Percentiles rank a stretch among this genome's conserved stretches.
Conservation (phyloP, 495 filamentous ascomycete species). For the Aspergillus leporis region DNA sequence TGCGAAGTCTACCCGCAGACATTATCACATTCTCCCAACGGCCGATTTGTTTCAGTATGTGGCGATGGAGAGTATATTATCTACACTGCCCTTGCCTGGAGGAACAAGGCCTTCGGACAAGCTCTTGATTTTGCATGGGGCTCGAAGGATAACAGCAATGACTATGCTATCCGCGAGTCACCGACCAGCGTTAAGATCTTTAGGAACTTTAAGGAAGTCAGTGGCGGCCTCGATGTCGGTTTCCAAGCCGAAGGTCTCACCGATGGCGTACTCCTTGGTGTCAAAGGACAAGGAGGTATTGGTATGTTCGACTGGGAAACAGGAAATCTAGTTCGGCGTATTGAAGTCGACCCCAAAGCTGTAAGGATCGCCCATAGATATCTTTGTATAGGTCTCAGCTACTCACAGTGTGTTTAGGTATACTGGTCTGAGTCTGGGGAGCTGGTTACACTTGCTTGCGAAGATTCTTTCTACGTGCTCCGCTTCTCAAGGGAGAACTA, state of each 20-base stretch:
- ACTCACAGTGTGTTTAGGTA: slow-evolving; percentile 52
- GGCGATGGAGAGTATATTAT: slow-evolving; percentile 98
- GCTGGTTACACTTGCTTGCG: slow-evolving; percentile 87
- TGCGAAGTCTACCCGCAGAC: slow-evolving; percentile 97
- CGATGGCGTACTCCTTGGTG: slow-evolving; percentile 89
- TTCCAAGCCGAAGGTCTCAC: slow-evolving; percentile 93
- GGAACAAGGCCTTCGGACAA: slow-evolving; percentile 95
- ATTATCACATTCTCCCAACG: slow-evolving; percentile 92
- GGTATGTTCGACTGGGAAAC: slow-evolving; percentile 96
- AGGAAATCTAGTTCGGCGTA: slow-evolving; percentile 83
- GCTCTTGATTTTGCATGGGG: slow-evolving; percentile 98
- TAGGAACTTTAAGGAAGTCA: slow-evolving; percentile 95
- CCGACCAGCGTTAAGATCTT: slow-evolving; percentile 92
- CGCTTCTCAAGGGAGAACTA: slow-evolving; percentile 89
- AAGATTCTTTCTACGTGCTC: slow-evolving; percentile 93
- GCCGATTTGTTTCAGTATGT: slow-evolving; percentile 94
- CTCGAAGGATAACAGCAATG: slow-evolving; percentile 96
- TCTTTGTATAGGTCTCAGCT: not conserved
- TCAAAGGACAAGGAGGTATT: slow-evolving; percentile 91
- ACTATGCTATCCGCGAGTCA: slow-evolving; percentile 95
- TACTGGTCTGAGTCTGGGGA: slow-evolving; percentile 98
- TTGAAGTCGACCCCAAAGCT: slow-evolving; percentile 88
- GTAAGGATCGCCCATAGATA: slow-evolving; percentile 40
- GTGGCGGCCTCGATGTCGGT: slow-evolving; percentile 85
- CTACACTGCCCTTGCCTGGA: slow-evolving; percentile 94